These are phyloP conservation scores for Aspergillus cristatus DNA, from an alignment of 495 filamentous ascomycete species.

Conservation along the genomic window DNA sequence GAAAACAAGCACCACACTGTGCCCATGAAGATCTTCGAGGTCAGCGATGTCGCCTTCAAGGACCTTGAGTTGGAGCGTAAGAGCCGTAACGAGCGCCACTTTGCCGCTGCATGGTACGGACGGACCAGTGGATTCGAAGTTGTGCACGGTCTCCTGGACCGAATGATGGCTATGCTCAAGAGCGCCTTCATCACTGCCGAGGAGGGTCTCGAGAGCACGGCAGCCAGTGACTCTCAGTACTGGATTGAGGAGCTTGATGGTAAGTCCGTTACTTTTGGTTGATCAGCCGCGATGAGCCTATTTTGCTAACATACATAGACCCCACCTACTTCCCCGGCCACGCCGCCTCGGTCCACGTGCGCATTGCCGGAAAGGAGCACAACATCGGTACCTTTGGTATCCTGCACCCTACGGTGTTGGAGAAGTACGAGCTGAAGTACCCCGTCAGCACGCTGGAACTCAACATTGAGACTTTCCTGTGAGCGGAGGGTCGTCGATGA, in stretches of 20 bases:
- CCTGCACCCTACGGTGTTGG: slow-evolving; percentile 82
- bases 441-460: slow-evolving; percentile 93
- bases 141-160: slow-evolving; percentile 88
- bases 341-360: slow-evolving; percentile 70
- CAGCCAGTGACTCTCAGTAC: slow-evolving; percentile 55
- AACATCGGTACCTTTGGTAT: slow-evolving; percentile 87
- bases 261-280: slow-evolving; percentile 20
- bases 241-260: slow-evolving; percentile 89
- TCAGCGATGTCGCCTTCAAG: slow-evolving; percentile 86
- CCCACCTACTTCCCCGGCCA: slow-evolving; percentile 86
- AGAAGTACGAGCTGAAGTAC: slow-evolving; percentile 89
- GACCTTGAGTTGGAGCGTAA: slow-evolving; percentile 68
- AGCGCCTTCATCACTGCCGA: slow-evolving; percentile 67
- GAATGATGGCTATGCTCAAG: slow-evolving; percentile 87
- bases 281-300: no score
- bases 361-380: slow-evolving; percentile 57
- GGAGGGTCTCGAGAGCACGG: slow-evolving; percentile 53
- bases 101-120: slow-evolving; percentile 89
- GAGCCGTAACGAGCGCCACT: slow-evolving; percentile 85
- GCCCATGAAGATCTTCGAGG: slow-evolving; percentile 90
- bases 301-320: slow-evolving; percentile 37
- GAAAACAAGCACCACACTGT: slow-evolving; percentile 89
- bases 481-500: slow-evolving; percentile 1
- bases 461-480: slow-evolving; percentile 93
- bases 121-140: slow-evolving; percentile 95